Evolutionary conservation across 257 asterid genomes (phyloP).

Genomic region (Coffea eugenioides): DNA sequence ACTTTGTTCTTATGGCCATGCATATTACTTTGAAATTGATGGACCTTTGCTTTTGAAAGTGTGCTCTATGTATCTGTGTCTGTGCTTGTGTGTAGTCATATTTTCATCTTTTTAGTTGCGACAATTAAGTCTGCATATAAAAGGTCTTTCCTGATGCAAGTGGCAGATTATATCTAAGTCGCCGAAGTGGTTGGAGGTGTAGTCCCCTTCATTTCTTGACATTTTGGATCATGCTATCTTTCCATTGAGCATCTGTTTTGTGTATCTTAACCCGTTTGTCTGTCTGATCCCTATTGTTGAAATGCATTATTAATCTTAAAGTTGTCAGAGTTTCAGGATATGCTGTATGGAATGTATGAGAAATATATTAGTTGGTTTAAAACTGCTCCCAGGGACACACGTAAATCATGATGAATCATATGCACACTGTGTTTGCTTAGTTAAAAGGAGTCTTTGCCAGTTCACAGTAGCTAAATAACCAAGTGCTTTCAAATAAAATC

Average conservation of each 20-base stretch:
- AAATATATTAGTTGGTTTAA: background rate
- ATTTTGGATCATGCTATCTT: background rate
- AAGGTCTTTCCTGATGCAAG: background rate
- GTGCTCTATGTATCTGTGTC: background rate
- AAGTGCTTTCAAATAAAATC: background rate
- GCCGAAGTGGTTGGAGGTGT: background rate
- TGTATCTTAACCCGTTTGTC: background rate
- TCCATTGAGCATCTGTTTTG: background rate
- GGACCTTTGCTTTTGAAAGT: slow-evolving; percentile 2
- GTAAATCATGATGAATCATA: background rate
- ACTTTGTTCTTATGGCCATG: background rate
- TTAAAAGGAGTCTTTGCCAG: background rate
- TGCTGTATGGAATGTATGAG: background rate
- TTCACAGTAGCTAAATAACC: background rate
- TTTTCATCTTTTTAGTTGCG: background rate
- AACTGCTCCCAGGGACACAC: background rate
- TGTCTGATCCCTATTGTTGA: background rate
- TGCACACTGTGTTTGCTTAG: background rate
- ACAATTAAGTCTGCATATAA: background rate
- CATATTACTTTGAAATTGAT: background rate
- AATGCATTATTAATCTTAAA: background rate
- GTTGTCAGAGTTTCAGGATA: background rate
- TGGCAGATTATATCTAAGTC: background rate
- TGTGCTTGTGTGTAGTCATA: background rate
- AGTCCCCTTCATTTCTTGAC: background rate